These are phyloP conservation scores for Cytospora chrysosperma DNA, from an alignment of 2,329 filamentous ascomycete genomes.

Conservation along the genomic window DNA sequence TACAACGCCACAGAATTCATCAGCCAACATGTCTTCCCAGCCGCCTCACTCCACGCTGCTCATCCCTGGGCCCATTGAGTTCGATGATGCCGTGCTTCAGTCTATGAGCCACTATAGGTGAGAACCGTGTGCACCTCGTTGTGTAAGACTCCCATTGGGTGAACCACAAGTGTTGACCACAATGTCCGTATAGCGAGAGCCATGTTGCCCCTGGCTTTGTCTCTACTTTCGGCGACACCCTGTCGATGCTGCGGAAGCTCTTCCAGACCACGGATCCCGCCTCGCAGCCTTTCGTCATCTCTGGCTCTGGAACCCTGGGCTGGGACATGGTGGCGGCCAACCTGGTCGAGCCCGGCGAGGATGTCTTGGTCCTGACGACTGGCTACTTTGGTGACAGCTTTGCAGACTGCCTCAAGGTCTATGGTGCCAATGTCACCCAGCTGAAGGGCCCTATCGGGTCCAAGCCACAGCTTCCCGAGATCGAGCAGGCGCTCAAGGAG, in stretches of 20 bases:
- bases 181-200: constrained; percentile 66
- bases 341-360: constrained; percentile 82
- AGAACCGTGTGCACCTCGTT: constrained; percentile 26
- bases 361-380: constrained; percentile 89
- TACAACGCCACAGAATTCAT: too few species aligned
- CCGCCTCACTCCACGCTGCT: constrained; percentile 71
- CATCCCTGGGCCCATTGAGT: constrained; percentile 97
- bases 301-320: constrained; percentile 90
- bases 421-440: constrained; percentile 87
- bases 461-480: constrained; percentile 79
- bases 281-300: constrained; percentile 89
- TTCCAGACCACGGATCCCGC: constrained; percentile 84
- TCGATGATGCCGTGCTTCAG: constrained; percentile 93
- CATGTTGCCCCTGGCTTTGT: constrained; percentile 91
- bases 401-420: constrained; percentile 85
- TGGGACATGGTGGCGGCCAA: constrained; percentile 98
- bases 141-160: neutral
- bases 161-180: neutral
- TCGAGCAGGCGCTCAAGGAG: constrained; percentile 83
- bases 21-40: constrained; percentile 58
- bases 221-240: constrained; percentile 83
- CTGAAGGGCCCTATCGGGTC: constrained; percentile 86
- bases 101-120: constrained; percentile 95
- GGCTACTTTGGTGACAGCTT: constrained; percentile 98
- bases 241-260: constrained; percentile 84